phyloP scores from a whole-genome alignment of 163 green algal genomes.

The Trebouxia gelatinosa region DNA sequence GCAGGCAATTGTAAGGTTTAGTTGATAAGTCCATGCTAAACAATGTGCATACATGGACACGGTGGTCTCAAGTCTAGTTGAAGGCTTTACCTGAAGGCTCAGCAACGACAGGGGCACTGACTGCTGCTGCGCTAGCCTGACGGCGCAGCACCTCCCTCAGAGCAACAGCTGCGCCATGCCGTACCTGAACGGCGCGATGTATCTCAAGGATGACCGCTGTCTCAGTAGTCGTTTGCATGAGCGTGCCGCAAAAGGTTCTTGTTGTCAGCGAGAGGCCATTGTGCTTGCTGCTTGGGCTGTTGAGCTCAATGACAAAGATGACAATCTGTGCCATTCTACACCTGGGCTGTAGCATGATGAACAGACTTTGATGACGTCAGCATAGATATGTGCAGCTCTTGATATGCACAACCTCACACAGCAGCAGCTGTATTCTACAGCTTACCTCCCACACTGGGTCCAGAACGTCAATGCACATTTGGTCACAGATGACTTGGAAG shows the following conservation, averaged over 20 bases:
- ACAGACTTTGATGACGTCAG: neutral
- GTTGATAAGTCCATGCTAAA: neutral
- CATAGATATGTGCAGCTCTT: neutral
- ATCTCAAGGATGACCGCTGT: neutral
- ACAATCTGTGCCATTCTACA: too few species aligned
- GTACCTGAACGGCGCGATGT: slow-evolving; percentile 36
- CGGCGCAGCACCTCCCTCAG: slow-evolving; percentile 85
- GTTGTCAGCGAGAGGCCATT: too few species aligned
- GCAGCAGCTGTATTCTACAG: slow-evolving; percentile 33
- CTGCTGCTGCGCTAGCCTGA: slow-evolving; percentile 65
- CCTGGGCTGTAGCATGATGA: neutral
- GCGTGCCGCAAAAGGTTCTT: neutral
- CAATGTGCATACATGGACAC: neutral
- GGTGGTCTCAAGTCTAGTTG: too few species aligned
- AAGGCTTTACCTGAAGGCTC: slow-evolving; percentile 31
- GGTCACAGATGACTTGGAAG: slow-evolving; percentile 75
- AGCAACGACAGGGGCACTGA: slow-evolving; percentile 53
- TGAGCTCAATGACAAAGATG: too few species aligned
- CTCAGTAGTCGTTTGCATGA: neutral
- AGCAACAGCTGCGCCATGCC: slow-evolving; percentile 88
- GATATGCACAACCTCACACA: too few species aligned
- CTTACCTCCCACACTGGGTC: slow-evolving; percentile 77
- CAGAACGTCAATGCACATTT: slow-evolving; percentile 75
- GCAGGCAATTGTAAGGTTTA: neutral
- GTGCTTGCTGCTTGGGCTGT: too few species aligned